phyloP scores from a whole-genome alignment of 768 basidiomycete genomes.

The Exidia glandulosa region DNA sequence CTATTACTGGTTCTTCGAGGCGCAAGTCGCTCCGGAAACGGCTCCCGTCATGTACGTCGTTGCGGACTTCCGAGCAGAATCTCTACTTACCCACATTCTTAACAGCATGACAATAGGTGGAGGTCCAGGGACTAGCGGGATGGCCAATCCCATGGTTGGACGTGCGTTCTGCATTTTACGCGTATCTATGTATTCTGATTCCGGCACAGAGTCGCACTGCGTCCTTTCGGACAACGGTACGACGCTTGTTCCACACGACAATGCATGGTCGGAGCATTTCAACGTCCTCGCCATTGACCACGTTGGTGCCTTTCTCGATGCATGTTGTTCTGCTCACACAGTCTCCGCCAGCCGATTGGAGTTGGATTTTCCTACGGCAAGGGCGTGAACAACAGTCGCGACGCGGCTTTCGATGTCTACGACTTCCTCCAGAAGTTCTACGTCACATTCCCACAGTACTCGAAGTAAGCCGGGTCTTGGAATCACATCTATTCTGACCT shows the following conservation, averaged over 20 bases:
- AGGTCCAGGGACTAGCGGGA: slow-evolving; percentile 22
- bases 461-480: neutral
- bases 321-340: neutral
- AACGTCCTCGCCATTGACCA: slow-evolving; percentile 8
- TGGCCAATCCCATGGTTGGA: slow-evolving; percentile 17
- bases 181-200: too few relatives aligned
- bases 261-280: slow-evolving; percentile 7
- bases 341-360: slow-evolving; percentile 18
- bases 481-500: neutral
- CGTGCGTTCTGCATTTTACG: neutral
- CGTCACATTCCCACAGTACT: slow-evolving; percentile 14
- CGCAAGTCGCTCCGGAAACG: slow-evolving; percentile 16
- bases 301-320: neutral
- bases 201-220: slow-evolving; percentile 16
- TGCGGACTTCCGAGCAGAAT: neutral
- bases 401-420: slow-evolving; percentile 22
- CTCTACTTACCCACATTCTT: neutral
- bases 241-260: slow-evolving; percentile 10
- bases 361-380: slow-evolving; percentile 26
- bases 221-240: slow-evolving; percentile 14
- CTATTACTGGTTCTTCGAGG: slow-evolving; percentile 19
- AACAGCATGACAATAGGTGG: slow-evolving; percentile 23
- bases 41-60: slow-evolving; percentile 21
- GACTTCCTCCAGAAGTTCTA: slow-evolving; percentile 29
- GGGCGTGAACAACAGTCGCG: slow-evolving; percentile 21